Base-by-base conservation (phyloP, 495 filamentous ascomycete genomes). In the Podospora comata region DNA sequence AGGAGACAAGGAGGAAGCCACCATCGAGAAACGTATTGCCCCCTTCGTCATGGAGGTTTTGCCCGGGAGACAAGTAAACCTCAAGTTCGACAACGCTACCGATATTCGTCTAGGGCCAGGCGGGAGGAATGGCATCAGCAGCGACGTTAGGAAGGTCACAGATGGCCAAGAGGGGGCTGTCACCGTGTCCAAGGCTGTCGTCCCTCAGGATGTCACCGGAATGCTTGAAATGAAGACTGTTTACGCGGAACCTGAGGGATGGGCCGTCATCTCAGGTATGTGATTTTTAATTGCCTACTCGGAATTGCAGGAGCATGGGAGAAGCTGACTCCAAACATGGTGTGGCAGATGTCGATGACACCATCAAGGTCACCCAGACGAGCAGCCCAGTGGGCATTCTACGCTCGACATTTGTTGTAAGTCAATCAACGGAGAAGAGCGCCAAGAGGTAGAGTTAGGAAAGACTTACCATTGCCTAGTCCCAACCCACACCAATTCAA, bases 321-420 rank as follows among this genome's bases (percentile, higher is more conserved):
- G 39, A 18, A 48, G 15, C 39, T 48, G 39, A 48, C 39, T 58
- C 55, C 2, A 20, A 3, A 18, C 55, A 34, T 23, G 1, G 1
- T 23, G 23, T 23, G 23, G 23, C 60, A 88, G 94, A 98, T 73
- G 89, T 98, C 74, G 94, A 98, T 77, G 94, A 98, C 77, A 95
- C 94, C 2, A 96, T 97, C 82, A 97, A 98, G 79, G 82, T 92
- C 63, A 96, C 94, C 0, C 85, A 90, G 74, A 96, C 95, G 2
- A 86, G 87, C 55, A 87, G 90, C 59, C 86, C 91, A 1, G 85
- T 90, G 58, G 92, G 92, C 5, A 92, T 97, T 68, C 81, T 97
- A 4, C 84, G 86, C 44, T 90, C 90, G 13, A 98, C 94, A 2
- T 97, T 98, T 72, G 87, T 89, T 56, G 88, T 92, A 67, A 39